These are phyloP conservation scores for Cryptosporidium baileyi DNA, from an alignment of 169 alveolate species.

Conservation along the genomic window DNA sequence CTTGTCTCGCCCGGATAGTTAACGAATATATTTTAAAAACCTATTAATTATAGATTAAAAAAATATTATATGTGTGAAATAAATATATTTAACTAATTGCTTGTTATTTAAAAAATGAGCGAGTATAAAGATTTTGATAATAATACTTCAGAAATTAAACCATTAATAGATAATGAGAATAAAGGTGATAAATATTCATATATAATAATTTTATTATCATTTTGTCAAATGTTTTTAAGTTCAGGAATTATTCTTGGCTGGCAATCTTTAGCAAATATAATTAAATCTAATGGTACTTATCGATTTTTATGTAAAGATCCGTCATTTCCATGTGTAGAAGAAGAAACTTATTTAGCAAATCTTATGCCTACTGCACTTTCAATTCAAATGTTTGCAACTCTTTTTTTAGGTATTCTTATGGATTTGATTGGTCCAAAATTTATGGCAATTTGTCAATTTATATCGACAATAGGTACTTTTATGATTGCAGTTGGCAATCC, in stretches of 20 bases:
- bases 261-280: conserved; percentile 58
- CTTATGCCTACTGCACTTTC: conserved; percentile 19
- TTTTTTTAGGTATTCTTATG: conserved; percentile 42
- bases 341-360: conserved; percentile 59
- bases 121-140: background rate
- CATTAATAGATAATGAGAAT: background rate
- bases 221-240: conserved; percentile 41
- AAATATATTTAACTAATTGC: no score
- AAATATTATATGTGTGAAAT: no score
- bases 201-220: conserved; percentile 2
- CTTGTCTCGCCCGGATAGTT: no score
- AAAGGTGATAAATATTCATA: background rate
- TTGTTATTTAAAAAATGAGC: no score
- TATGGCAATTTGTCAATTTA: conserved; percentile 41
- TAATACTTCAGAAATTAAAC: conserved; percentile 3
- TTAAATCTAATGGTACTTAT: background rate
- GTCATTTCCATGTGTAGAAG: conserved; percentile 46
- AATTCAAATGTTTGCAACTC: conserved; percentile 33
- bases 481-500: conserved; percentile 42
- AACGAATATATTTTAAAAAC: no score
- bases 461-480: conserved; percentile 46
- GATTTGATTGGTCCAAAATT: conserved; percentile 61
- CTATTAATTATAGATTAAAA: no score
- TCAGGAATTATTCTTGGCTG: conserved; percentile 67
- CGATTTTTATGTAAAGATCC: conserved; percentile 53